Evolutionary conservation across 2,329 filamentous ascomycete genomes (phyloP), one percentile per base, ranked within the genome.

Genomic region (Fusarium pilosicola): DNA sequence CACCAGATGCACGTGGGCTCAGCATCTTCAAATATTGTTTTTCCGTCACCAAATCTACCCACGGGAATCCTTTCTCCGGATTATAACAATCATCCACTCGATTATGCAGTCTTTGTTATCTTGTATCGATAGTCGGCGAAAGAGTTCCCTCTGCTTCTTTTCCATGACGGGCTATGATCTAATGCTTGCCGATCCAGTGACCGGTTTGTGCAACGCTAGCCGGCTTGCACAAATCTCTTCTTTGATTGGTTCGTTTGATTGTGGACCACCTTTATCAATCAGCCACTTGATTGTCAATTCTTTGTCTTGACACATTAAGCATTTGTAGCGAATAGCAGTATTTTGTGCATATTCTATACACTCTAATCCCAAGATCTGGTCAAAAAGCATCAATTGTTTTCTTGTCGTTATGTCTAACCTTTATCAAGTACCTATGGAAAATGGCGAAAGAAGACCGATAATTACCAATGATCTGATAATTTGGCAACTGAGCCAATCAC

Each of bases 111-210:
- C 38, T 48, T 65, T 71, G 54, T 67, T 61, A 61, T 74, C 58
- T 24, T 44, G 20, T 62, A 62, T 62, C 55, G 58, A 69, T 60
- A 42, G 49, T 22, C 18, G 38, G 63, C 38, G 20, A 71, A 67
- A n/a, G 26, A 39, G 32, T 70, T 49, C 46, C 57, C 26, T 74
- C 17, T 69, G 39, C 18, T 70, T 73, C 70, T 52, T 20, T 71
- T 68, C 57, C 42, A 74, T 74, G 71, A 68, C 71, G 62, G 71
- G 18, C 20, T 62, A 74, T 74, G 71, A 74, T 71, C 71, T 74
- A 74, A 71, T 74, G 49, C 32, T 55, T 72, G 67, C 71, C 71
- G 71, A 74, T 74, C 71, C 71, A 74, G 71, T 74, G 71, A 74
- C 71, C 62, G 71, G 71, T 41, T 67, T 69, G 68, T 72, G 64